Evolutionary conservation across 192 early-diverging fungal genomes (phyloP).

Genomic region (Coemansia sp.): DNA sequence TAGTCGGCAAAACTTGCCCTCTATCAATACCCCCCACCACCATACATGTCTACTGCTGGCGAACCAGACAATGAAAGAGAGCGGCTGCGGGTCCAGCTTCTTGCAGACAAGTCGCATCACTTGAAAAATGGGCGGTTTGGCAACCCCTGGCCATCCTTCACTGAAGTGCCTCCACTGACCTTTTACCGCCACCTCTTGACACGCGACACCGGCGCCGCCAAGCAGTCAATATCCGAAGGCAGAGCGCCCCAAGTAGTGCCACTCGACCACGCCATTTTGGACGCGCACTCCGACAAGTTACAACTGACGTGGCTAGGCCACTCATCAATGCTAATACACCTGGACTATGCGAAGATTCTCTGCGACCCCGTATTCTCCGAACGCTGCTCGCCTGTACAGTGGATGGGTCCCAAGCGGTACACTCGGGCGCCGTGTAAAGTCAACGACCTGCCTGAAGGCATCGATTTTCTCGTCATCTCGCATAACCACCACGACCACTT

Average conservation of each 20-base stretch:
- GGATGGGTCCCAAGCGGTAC: constrained; percentile 68
- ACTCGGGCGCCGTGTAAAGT: constrained; percentile 67
- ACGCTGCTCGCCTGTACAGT: constrained; percentile 72
- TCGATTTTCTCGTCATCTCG: constrained; percentile 76
- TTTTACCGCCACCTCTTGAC: not conserved
- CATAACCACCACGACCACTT: constrained; percentile 93
- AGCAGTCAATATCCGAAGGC: constrained; percentile 35
- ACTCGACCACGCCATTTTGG: constrained; percentile 13
- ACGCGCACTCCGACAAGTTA: not conserved
- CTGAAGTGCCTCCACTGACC: not conserved
- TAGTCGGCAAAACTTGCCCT: not conserved
- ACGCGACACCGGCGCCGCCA: not conserved
- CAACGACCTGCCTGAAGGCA: constrained; percentile 61
- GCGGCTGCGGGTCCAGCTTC: constrained; percentile 14
- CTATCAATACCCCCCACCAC: not conserved
- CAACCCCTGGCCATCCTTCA: constrained; percentile 66
- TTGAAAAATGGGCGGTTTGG: constrained; percentile 58
- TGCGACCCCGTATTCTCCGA: constrained; percentile 77
- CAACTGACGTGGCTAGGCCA: constrained; percentile 64
- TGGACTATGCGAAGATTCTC: constrained; percentile 67
- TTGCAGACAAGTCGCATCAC: constrained; percentile 49
- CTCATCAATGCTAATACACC: constrained; percentile 66
- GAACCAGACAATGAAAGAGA: constrained; percentile 7
- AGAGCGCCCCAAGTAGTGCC: constrained; percentile 30
- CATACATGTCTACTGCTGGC: not conserved